Base-by-base conservation (phyloP, 163 green algal genomes). In the Chloromonas sp. region DNA sequence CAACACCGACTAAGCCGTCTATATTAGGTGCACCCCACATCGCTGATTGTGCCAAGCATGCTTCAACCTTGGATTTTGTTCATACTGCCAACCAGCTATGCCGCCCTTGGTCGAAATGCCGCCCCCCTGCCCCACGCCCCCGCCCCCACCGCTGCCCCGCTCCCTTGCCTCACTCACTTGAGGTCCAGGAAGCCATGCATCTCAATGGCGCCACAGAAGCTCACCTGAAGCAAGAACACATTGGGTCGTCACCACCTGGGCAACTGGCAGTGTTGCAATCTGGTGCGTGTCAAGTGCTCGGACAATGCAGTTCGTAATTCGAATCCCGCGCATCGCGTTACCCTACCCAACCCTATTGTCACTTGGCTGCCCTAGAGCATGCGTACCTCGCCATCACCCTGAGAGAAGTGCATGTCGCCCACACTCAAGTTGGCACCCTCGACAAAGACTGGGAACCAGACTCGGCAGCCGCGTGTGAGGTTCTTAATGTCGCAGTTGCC, bases 401-500 rank as follows among this genome's bases (percentile, higher is more conserved):
- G 93, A 78, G 76, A 89, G 82, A 96, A 95, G 86, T 96, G 93
- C 89, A 96, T 95, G 90, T 96, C 93, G 0, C 93, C 93, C 81
- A 96, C 92, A 60, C 61, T 88, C 60, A 96, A 83, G 84, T 96
- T 95, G 81, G 91, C 93, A 8, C 93, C 93, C 81, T 95, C 92
- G 58, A 96, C 89, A 87, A 96, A 96, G 79, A 96, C 93, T 1
- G 93, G 93, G 60, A 96, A 93, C 88, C 96, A 96, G 1, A 94
- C 92, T 85, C 89, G 92, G 85, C 88, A 95, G 1, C 93, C 93
- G 0, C 79, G 79, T 58, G 79, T 92, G 5, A 96, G 92, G 87
- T 96, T 95, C 86, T 96, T 96, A 87, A 96, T 96, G 90, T 96
- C 93, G 78, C 92, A 95, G 88, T 96, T 96, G 77, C 93, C 93